A percentile compares a stretch with the other conserved stretches of the same genome.
Evolutionary conservation across 257 asterid genomes (phyloP).

Genomic region (Pogostemon cablin): DNA sequence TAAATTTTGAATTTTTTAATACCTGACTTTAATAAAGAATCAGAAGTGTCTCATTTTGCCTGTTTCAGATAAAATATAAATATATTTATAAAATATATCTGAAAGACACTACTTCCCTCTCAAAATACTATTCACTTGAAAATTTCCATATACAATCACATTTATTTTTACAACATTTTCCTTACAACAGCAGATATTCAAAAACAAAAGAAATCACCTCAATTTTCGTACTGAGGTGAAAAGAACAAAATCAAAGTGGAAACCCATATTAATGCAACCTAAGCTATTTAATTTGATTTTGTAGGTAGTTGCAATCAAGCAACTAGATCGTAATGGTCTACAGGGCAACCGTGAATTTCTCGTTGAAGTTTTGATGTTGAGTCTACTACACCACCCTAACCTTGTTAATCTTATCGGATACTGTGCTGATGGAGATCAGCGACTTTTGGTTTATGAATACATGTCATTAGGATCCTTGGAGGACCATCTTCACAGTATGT

Average conservation of each 20-base stretch:
- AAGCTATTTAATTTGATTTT: neutral
- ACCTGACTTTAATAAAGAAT: neutral
- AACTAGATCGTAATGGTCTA: conserved; percentile 85
- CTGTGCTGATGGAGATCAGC: conserved; percentile 96
- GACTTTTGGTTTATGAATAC: conserved; percentile 85
- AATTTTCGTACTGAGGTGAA: too few species aligned
- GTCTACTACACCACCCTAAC: conserved; percentile 84
- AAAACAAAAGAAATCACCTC: too few species aligned
- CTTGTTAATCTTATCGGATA: conserved; percentile 90
- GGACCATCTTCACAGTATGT: conserved; percentile 83
- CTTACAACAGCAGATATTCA: too few species aligned
- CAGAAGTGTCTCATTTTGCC: neutral
- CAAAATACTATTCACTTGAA: too few species aligned
- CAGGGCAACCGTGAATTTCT: conserved; percentile 94
- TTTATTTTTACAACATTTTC: too few species aligned
- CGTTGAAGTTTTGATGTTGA: conserved; percentile 89
- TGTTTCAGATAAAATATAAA: neutral
- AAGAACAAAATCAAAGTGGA: neutral
- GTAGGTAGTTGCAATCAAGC: conserved; percentile 92
- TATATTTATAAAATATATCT: neutral
- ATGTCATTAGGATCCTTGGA: conserved; percentile 90
- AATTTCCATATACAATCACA: too few species aligned
- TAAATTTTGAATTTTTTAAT: neutral
- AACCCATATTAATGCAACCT: too few species aligned
- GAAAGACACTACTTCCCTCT: neutral